Base-by-base conservation (phyloP, 2,329 filamentous ascomycete genomes). In the Neopestalotiopsis rosae region DNA sequence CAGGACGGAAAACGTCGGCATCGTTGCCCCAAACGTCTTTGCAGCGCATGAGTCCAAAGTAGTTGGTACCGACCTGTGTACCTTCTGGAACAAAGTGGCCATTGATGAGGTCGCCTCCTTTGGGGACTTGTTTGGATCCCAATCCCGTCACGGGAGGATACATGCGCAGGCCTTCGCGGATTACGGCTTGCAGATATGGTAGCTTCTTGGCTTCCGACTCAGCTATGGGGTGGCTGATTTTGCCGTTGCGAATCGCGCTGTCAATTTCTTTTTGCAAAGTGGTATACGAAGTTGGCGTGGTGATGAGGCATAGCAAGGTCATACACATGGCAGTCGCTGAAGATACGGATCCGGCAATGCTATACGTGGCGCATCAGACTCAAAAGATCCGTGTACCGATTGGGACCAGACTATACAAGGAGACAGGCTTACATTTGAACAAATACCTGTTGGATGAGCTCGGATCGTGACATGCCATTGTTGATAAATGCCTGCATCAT, bases 401-500 rank as follows among this genome's bases (percentile, higher is more conserved):
- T 38, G 34, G 34, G 6, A 38, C 34, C 6, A 38, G 34, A 38
- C 10, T 38, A 40, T 4, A 13, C 34, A 56, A 49, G 59, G 58
- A 32, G 10, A 20, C 3, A 2, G 13, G 67, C 75, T 69, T 69
- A 81, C 81, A 82, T 81, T 24, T 81, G 79, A 10, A 83, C 76
- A 38, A 81, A 79, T 1, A 79, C 79, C 64, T 83, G 80, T 30
- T 81, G 77, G 9, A 77, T 77, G n/a, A 82, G 75, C 32, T 82
- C 79, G 9, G 78, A 70, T 28, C 76, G 74, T 2, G 71, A 74
- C 71, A 83, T 78, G 1, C 80, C 80, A 20, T 77, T 79, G 57
- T 78, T 76, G 24, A 82, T 79, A 62, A 83, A 81, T 4, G 78
- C 77, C 45, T 81, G 79, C 72, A 81, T 78, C 80, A 83, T 81